Evolutionary conservation across 805 yeast genomes (phyloP).

Genomic region (Ogataea ganodermae): DNA sequence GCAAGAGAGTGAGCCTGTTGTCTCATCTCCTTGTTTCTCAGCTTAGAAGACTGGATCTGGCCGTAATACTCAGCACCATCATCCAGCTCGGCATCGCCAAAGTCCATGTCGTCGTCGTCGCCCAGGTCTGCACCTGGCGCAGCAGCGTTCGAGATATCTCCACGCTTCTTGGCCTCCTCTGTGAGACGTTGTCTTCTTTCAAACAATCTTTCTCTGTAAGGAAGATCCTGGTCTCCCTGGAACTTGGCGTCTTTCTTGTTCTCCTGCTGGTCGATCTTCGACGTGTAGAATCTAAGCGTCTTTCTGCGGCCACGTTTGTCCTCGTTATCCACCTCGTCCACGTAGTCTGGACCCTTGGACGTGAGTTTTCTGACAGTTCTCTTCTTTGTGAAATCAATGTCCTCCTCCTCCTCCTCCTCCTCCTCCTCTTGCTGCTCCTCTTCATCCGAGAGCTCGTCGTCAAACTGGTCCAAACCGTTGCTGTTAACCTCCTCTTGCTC

Average conservation of each 20-base stretch:
- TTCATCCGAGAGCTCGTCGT: slow-evolving; percentile 22
- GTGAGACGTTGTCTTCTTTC: slow-evolving; percentile 86
- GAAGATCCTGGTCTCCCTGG: slow-evolving; percentile 87
- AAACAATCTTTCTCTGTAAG: slow-evolving; percentile 85
- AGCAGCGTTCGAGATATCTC: slow-evolving; percentile 49
- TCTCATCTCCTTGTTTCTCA: slow-evolving; percentile 54
- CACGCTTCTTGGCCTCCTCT: slow-evolving; percentile 88
- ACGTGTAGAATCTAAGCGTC: slow-evolving; percentile 91
- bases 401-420: slow-evolving; percentile 49
- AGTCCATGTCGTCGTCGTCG: slow-evolving; percentile 45
- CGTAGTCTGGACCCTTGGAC: slow-evolving; percentile 54
- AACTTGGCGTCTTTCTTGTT: slow-evolving; percentile 58
- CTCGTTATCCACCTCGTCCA: slow-evolving; percentile 82
- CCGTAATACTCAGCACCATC: slow-evolving; percentile 61
- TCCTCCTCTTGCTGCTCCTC: slow-evolving; percentile 22
- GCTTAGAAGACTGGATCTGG: slow-evolving; percentile 48
- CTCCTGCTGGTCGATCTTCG: slow-evolving; percentile 88
- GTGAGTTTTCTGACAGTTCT: slow-evolving; percentile 50
- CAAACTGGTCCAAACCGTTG: slow-evolving; percentile 18
- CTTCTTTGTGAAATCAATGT: slow-evolving; percentile 52
- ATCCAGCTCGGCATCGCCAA: slow-evolving; percentile 45
- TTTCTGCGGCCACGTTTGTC: slow-evolving; percentile 81
- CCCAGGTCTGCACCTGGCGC: slow-evolving; percentile 57
- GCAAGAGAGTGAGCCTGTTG: slow-evolving; percentile 69
- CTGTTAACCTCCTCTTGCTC: slow-evolving; percentile 1